Percentiles rank a stretch among this genome's conserved stretches.
Evolutionary conservation across 495 filamentous ascomycete genomes (phyloP).

Genomic region (Apiosordaria backusii): DNA sequence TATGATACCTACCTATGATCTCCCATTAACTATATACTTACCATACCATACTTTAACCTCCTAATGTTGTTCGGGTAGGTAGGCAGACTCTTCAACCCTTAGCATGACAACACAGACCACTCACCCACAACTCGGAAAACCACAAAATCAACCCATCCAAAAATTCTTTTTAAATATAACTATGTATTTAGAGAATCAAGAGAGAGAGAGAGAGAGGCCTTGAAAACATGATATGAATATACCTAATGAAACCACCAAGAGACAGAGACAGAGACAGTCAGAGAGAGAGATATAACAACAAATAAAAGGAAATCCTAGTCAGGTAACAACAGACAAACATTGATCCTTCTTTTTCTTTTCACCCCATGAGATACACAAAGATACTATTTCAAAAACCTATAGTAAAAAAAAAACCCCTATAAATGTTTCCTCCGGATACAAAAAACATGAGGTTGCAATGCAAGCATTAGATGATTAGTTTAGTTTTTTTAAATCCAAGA

Average conservation of each 20-base stretch:
- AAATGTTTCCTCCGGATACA: too few species aligned
- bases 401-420: too few species aligned
- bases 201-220: background rate
- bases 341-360: background rate
- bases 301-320: background rate
- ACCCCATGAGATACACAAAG: background rate
- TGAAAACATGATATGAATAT: too few species aligned
- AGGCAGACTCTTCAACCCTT: too few species aligned
- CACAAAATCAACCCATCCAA: background rate
- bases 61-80: too few species aligned
- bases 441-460: background rate
- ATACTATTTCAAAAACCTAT: background rate
- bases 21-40: too few species aligned
- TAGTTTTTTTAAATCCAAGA: background rate
- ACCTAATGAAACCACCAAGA: background rate
- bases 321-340: background rate
- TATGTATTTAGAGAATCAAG: background rate
- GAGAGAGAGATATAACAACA: background rate
- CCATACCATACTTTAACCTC: too few species aligned
- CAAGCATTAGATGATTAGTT: background rate
- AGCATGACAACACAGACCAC: too few species aligned
- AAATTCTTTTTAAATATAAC: background rate
- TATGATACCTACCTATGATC: too few species aligned
- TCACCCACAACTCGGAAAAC: too few species aligned
- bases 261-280: background rate